Percentiles rank a stretch among this genome's conserved stretches.
These are phyloP conservation scores for Chaetomium globosum DNA, from an alignment of 2,329 filamentous ascomycete species.

Conservation along the genomic window DNA sequence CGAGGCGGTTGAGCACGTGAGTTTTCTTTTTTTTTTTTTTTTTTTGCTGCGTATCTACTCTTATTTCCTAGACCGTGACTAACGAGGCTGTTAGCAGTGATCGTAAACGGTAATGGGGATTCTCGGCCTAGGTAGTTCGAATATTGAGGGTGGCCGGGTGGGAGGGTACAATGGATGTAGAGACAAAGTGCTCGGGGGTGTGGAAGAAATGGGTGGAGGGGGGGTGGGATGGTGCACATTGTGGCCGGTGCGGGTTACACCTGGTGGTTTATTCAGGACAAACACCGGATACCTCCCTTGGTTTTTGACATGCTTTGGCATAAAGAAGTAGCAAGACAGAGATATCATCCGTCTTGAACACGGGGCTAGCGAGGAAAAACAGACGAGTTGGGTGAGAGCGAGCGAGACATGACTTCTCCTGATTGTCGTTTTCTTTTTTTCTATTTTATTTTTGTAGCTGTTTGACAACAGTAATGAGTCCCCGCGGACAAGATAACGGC, in stretches of 20 bases:
- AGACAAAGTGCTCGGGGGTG: background rate
- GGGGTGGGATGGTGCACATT: background rate
- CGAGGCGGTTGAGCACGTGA: slow-evolving; percentile 94
- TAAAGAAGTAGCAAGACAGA: slow-evolving; percentile 18
- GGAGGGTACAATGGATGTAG: background rate
- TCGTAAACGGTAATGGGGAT: slow-evolving; percentile 28
- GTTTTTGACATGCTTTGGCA: slow-evolving; percentile 21
- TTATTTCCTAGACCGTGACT: background rate
- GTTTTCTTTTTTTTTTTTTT: slow-evolving; percentile 43
- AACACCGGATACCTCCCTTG: background rate
- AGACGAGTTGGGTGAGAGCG: slow-evolving; percentile 5
- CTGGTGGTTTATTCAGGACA: background rate
- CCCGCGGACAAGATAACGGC: background rate
- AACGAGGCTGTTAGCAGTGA: slow-evolving; percentile 18
- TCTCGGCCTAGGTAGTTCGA: too few species aligned
- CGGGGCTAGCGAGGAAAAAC: slow-evolving; percentile 13
- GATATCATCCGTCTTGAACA: slow-evolving; percentile 19
- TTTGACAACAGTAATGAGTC: slow-evolving; percentile 1
- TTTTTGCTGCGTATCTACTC: background rate
- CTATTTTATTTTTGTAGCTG: background rate
- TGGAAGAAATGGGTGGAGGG: background rate
- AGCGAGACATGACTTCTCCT: slow-evolving; percentile 8
- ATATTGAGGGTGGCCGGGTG: background rate
- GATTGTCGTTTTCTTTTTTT: background rate
- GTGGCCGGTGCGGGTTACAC: background rate